phyloP scores from a whole-genome alignment of 768 basidiomycete genomes.

The Leccinum incarnatum region DNA sequence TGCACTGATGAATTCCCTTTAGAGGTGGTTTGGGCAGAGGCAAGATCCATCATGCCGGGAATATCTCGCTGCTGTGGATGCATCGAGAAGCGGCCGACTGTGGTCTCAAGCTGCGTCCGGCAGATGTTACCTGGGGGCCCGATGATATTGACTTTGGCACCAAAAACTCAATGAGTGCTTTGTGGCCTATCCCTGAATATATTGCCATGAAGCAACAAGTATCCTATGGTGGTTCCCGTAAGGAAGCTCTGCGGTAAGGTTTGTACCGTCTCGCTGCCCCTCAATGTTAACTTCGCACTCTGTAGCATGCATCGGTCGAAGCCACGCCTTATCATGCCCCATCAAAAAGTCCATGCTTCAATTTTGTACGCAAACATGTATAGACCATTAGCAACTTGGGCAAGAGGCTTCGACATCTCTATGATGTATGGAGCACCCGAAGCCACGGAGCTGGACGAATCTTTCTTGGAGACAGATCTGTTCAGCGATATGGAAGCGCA shows the following conservation, averaged over 20 bases:
- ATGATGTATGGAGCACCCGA: too few species aligned
- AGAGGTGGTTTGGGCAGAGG: conserved; percentile 15
- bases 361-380: not conserved
- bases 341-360: not conserved
- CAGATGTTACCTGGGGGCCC: conserved; percentile 13
- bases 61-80: not conserved
- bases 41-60: not conserved
- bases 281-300: not conserved
- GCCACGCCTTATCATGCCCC: conserved; percentile 9
- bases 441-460: too few species aligned
- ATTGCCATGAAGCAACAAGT: conserved; percentile 14
- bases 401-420: too few species aligned
- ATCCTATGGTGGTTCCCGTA: not conserved
- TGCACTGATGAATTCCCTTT: not conserved
- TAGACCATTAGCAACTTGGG: not conserved
- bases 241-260: conserved; percentile 9
- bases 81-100: not conserved
- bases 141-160: conserved; percentile 15
- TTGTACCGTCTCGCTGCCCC: too few species aligned
- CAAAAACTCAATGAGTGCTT: conserved; percentile 8
- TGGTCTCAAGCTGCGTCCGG: conserved; percentile 9
- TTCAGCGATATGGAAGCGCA: not conserved
- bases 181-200: conserved; percentile 7
- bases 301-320: conserved; percentile 4
- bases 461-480: too few species aligned